Percentiles rank a stretch among this genome's conserved stretches.
These are phyloP conservation scores for Talaromyces sp. DNA, from an alignment of 2,329 filamentous ascomycete genomes.

Conservation along the genomic window DNA sequence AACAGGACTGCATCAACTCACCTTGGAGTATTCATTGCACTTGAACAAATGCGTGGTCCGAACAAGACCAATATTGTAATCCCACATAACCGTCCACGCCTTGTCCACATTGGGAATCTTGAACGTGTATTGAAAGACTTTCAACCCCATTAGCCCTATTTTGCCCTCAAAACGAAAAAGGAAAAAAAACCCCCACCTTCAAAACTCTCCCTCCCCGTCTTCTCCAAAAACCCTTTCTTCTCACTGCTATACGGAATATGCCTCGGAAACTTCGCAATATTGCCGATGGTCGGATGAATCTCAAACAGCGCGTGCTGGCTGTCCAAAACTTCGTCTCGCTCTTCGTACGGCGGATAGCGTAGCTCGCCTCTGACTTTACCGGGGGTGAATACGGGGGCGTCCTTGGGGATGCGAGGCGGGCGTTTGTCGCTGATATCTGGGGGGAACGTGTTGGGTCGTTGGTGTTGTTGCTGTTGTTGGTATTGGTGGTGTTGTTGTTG, in stretches of 20 bases:
- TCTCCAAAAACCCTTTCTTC: constrained; percentile 82
- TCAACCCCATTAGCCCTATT: constrained; percentile 4
- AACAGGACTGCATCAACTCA: constrained; percentile 28
- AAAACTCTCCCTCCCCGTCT: constrained; percentile 82
- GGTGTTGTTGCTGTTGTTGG: neutral
- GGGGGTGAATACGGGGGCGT: constrained; percentile 58
- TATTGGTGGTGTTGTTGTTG: neutral
- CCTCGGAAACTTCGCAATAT: constrained; percentile 56
- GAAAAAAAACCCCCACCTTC: constrained; percentile 59
- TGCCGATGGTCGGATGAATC: constrained; percentile 56
- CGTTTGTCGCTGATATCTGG: neutral
- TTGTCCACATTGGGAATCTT: constrained; percentile 61
- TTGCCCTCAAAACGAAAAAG: neutral
- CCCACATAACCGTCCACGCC: constrained; percentile 83
- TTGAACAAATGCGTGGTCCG: constrained; percentile 95
- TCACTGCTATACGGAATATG: constrained; percentile 94
- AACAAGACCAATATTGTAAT: constrained; percentile 91
- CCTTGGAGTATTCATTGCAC: constrained; percentile 81
- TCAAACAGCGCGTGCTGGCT: constrained; percentile 59
- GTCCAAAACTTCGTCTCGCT: constrained; percentile 51
- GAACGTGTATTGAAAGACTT: constrained; percentile 66
- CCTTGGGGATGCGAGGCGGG: constrained; percentile 56
- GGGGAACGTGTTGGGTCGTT: constrained; percentile 1
- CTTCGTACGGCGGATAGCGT: constrained; percentile 69
- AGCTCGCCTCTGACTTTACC: constrained; percentile 61